phyloP scores from a whole-genome alignment of 441 rosid species.

The Populus hybrid region DNA sequence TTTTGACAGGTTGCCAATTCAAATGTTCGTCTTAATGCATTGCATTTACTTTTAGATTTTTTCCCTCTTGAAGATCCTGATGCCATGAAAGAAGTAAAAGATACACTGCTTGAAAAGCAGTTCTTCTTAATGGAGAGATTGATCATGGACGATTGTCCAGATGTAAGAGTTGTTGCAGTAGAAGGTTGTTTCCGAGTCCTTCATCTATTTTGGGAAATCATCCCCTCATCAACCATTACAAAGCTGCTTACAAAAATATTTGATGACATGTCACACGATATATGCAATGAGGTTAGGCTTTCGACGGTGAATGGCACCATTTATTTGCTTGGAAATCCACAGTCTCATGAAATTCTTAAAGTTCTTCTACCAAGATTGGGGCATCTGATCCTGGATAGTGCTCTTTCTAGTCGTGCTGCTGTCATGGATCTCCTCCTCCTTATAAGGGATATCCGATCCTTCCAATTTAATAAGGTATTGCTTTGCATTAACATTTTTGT shows the following conservation, averaged over 20 bases:
- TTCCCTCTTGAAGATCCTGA: slow-evolving; percentile 97
- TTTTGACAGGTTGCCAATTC: slow-evolving; percentile 86
- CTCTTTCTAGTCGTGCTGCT: slow-evolving; percentile 60
- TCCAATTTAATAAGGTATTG: slow-evolving; percentile 88
- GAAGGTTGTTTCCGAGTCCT: slow-evolving; percentile 93
- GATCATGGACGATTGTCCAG: slow-evolving; percentile 84
- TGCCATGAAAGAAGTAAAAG: slow-evolving; percentile 83
- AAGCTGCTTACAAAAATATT: slow-evolving; percentile 60
- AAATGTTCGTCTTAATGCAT: slow-evolving; percentile 85
- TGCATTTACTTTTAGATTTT: slow-evolving; percentile 82
- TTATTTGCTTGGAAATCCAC: slow-evolving; percentile 88
- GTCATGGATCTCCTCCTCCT: slow-evolving; percentile 77
- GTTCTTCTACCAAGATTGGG: slow-evolving; percentile 82
- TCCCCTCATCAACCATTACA: slow-evolving; percentile 79
- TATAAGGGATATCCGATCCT: slow-evolving; percentile 56
- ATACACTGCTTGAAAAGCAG: slow-evolving; percentile 72
- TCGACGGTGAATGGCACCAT: slow-evolving; percentile 78
- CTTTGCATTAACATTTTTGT: slow-evolving; percentile 8
- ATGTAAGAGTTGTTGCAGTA: slow-evolving; percentile 86
- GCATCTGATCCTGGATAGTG: slow-evolving; percentile 65
- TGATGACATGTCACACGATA: slow-evolving; percentile 74
- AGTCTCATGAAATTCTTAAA: slow-evolving; percentile 86
- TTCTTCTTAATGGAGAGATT: slow-evolving; percentile 80
- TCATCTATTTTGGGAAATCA: slow-evolving; percentile 89
- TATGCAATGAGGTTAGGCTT: slow-evolving; percentile 79